A percentile compares a stretch with the other conserved stretches of the same genome.
Evolutionary conservation across 768 basidiomycete genomes (phyloP).

Genomic region (Chalciporus sphaerocephalus): DNA sequence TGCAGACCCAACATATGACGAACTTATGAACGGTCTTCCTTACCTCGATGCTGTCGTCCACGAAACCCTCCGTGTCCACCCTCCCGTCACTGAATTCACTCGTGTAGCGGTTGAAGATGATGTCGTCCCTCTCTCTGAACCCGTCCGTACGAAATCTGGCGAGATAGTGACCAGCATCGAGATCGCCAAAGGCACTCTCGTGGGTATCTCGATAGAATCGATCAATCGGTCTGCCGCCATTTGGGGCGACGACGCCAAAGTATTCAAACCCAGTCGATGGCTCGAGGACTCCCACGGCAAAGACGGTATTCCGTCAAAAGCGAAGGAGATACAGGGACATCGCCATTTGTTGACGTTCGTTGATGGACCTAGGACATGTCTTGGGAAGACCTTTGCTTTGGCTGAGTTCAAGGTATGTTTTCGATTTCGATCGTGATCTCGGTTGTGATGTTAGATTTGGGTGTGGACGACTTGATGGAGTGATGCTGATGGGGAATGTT

Average conservation of each 20-base stretch:
- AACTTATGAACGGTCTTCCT: slow-evolving; percentile 45
- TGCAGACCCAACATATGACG: slow-evolving; percentile 51
- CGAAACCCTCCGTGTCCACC: slow-evolving; percentile 42
- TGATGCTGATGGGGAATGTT: not conserved
- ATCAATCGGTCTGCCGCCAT: slow-evolving; percentile 49
- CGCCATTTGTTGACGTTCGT: slow-evolving; percentile 48
- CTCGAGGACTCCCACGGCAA: slow-evolving; percentile 27
- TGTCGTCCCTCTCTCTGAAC: slow-evolving; percentile 49
- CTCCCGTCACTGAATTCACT: slow-evolving; percentile 28
- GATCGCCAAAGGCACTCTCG: slow-evolving; percentile 43
- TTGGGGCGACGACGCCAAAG: slow-evolving; percentile 59
- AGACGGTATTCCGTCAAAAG: slow-evolving; percentile 21
- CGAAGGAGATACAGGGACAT: slow-evolving; percentile 44
- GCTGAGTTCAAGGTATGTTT: slow-evolving; percentile 32
- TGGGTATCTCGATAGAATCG: slow-evolving; percentile 41
- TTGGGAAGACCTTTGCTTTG: slow-evolving; percentile 47
- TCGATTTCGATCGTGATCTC: not conserved
- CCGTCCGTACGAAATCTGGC: slow-evolving; percentile 41
- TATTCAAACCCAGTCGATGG: slow-evolving; percentile 65
- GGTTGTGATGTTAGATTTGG: too few relatives aligned
- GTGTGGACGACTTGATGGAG: too few relatives aligned
- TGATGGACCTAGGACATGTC: slow-evolving; percentile 46
- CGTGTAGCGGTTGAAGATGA: slow-evolving; percentile 44
- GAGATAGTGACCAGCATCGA: slow-evolving; percentile 34
- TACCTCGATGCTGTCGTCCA: slow-evolving; percentile 51